Conservation (phyloP, 257 asterid genomes). For the Mentha longifolia region DNA sequence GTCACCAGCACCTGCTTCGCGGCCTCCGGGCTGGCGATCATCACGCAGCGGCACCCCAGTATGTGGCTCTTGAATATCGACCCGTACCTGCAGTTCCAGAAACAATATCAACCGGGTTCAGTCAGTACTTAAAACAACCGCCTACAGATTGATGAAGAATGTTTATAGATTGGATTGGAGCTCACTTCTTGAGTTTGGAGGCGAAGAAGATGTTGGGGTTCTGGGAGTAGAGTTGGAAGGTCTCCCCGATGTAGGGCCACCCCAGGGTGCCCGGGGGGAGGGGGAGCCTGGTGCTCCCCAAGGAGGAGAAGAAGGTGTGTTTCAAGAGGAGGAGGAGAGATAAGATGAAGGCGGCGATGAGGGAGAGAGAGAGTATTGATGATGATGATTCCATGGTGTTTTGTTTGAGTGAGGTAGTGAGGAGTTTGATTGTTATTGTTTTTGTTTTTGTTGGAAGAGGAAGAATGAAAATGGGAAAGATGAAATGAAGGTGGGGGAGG, state of each 20-base stretch:
- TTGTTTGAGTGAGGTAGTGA: no score
- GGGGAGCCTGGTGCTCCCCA: conserved; percentile 41
- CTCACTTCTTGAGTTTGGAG: conserved; percentile 74
- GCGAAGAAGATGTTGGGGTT: conserved; percentile 79
- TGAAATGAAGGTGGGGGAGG: conserved; percentile 19
- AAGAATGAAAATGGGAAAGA: neutral
- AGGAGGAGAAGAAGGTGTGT: conserved; percentile 17
- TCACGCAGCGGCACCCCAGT: conserved; percentile 76
- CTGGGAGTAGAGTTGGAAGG: conserved; percentile 76
- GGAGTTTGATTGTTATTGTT: neutral
- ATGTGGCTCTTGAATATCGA: conserved; percentile 79
- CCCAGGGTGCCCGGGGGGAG: conserved; percentile 91
- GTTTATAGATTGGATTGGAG: neutral
- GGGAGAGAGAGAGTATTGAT: neutral
- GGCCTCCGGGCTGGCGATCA: conserved; percentile 81
- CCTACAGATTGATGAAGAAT: no score
- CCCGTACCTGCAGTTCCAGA: conserved; percentile 70
- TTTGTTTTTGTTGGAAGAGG: neutral
- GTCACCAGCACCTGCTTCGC: conserved; percentile 68
- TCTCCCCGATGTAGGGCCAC: conserved; percentile 84
- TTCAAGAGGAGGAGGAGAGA: conserved; percentile 30
- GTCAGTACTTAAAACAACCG: no score
- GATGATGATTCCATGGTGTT: neutral
- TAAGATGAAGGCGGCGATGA: neutral
- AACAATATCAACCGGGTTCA: no score